These are phyloP conservation scores for Leccinum pseudoinsigne DNA, from an alignment of 1,284 basidiomycete genomes.

Conservation along the genomic window DNA sequence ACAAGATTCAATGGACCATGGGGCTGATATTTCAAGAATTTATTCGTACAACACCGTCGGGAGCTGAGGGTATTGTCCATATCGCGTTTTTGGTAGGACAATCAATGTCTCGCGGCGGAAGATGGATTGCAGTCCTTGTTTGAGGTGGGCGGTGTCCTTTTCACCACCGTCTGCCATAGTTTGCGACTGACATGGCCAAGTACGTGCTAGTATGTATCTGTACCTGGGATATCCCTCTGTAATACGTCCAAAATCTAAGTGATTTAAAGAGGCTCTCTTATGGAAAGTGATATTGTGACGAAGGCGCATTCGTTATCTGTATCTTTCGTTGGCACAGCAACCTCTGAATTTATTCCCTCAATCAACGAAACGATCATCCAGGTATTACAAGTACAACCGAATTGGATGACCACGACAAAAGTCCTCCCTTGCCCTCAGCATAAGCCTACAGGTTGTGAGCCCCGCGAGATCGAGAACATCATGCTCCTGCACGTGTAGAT, in stretches of 20 bases:
- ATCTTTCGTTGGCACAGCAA: constrained; percentile 57
- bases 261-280: constrained; percentile 21
- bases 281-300: constrained; percentile 28
- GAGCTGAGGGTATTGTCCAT: constrained; percentile 15
- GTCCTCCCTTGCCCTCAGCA: constrained; percentile 44
- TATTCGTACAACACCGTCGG: constrained; percentile 11
- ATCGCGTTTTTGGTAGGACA: constrained; percentile 3
- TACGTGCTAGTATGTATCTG: background rate
- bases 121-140: constrained; percentile 57
- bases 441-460: constrained; percentile 51
- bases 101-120: constrained; percentile 30
- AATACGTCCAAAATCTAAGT: background rate
- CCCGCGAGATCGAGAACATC: constrained; percentile 54
- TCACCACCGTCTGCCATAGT: constrained; percentile 69
- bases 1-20: background rate
- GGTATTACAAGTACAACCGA: background rate
- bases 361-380: background rate
- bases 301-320: constrained; percentile 46
- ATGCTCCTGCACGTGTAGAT: constrained; percentile 54
- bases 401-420: constrained; percentile 50
- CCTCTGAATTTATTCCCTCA: constrained; percentile 39
- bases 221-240: background rate
- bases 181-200: constrained; percentile 54
- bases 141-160: constrained; percentile 61
- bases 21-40: background rate